phyloP scores from a whole-genome alignment of 1,139 yeast genomes.

The Hyphopichia wangnamkhiaoensis region DNA sequence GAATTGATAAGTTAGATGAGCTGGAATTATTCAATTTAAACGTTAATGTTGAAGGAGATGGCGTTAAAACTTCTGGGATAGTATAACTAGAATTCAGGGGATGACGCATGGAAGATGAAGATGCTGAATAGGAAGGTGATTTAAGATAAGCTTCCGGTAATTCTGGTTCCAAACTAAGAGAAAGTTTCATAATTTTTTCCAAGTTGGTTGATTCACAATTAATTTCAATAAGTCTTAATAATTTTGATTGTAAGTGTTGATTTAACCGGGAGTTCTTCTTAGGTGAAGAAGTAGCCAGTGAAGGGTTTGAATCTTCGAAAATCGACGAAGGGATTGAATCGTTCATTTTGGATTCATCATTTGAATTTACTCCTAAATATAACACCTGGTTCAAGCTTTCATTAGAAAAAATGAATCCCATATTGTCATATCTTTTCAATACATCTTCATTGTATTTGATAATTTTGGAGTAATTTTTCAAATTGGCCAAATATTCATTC shows the following conservation, averaged over 20 bases:
- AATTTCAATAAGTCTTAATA: conserved; percentile 37
- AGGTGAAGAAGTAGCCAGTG: conserved; percentile 2
- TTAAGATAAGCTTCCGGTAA: conserved; percentile 42
- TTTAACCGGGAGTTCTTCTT: conserved; percentile 10
- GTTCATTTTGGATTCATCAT: conserved; percentile 23
- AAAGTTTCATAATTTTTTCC: conserved; percentile 41
- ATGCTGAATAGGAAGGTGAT: conserved; percentile 7
- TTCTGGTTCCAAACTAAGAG: conserved; percentile 41
- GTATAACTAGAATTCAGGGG: background rate
- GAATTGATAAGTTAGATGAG: conserved; percentile 28
- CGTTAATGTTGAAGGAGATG: conserved; percentile 1
- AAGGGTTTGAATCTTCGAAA: conserved; percentile 5
- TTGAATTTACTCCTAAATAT: conserved; percentile 40
- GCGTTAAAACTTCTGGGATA: conserved; percentile 4
- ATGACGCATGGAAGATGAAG: conserved; percentile 3
- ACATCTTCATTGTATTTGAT: conserved; percentile 47
- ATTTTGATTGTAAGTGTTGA: conserved; percentile 21
- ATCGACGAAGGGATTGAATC: conserved; percentile 27
- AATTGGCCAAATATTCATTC: conserved; percentile 62
- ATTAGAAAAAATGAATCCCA: conserved; percentile 50
- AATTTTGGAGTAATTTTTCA: conserved; percentile 37
- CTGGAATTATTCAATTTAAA: conserved; percentile 10
- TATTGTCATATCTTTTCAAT: conserved; percentile 41
- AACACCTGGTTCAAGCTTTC: conserved; percentile 49
- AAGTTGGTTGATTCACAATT: conserved; percentile 42